Evolutionary conservation across 257 asterid species (phyloP).

Genomic region (Eustoma russellianum): DNA sequence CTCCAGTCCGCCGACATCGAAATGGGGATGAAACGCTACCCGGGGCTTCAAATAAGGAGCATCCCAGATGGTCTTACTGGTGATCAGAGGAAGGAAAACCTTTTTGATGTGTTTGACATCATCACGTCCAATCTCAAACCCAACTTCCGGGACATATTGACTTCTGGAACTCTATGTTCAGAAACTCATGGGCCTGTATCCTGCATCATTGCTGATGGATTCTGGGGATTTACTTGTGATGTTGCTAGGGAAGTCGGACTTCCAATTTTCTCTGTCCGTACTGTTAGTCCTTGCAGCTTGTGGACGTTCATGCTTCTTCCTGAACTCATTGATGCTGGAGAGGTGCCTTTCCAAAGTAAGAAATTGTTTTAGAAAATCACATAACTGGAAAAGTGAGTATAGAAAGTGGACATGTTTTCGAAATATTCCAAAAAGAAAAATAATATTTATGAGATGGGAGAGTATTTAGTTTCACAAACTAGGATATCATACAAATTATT

Average conservation of each 20-base stretch:
- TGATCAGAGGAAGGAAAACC: conserved; percentile 4
- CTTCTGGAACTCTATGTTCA: conserved; percentile 3
- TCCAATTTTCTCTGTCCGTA: conserved; percentile 32
- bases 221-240: conserved; percentile 28
- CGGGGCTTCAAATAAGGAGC: conserved; percentile 3
- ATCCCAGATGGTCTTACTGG: conserved; percentile 13
- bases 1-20: conserved; percentile 1
- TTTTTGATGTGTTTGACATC: conserved; percentile 29
- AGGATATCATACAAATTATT: not conserved
- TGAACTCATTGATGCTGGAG: conserved; percentile 25
- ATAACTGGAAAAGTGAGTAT: too few relatives aligned
- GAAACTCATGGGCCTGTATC: conserved; percentile 10
- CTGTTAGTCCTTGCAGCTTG: conserved; percentile 43
- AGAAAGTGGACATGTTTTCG: too few relatives aligned
- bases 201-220: conserved; percentile 38
- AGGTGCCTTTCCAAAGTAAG: conserved; percentile 39
- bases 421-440: too few relatives aligned
- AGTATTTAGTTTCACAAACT: not conserved
- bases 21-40: not conserved
- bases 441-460: too few relatives aligned
- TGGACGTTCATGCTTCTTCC: conserved; percentile 36
- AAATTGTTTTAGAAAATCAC: too few relatives aligned
- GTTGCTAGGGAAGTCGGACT: conserved; percentile 35
- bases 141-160: conserved; percentile 28
- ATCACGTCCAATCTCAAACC: conserved; percentile 21